Base-by-base conservation (phyloP, 2,329 filamentous ascomycete species). In the Remersonia thermophila region DNA sequence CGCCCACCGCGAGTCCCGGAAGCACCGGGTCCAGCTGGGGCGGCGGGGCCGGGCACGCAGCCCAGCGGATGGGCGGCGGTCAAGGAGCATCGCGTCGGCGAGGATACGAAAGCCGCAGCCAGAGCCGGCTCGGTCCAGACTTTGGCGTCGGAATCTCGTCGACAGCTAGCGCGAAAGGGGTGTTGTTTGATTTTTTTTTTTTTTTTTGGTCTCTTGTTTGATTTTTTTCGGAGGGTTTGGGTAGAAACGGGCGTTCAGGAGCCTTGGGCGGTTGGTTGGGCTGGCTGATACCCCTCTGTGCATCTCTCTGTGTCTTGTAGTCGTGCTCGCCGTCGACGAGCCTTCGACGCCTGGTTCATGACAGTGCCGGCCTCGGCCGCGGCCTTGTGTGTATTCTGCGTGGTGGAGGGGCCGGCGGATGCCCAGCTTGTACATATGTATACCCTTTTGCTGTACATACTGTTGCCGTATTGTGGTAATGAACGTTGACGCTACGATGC, bases 101-200 rank as follows among this genome's bases (percentile, higher is more conserved):
- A 65, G 63, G 43, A 60, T 72, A 45, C 65, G 65, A 42, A 72
- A 72, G 49, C 50, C 60, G 36, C 51, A 54, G 40, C 51, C 59
- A 38, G 65, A 68, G 42, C 44, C 54, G 17, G 44, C 49, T 35
- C 57, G 63, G 48, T 58, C 55, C 40, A 61, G 62, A 50, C 55
- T 57, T 1, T 62, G 55, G 44, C 54, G 55, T 41, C 59, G 59
- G 44, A 63, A 58, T 47, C 52, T 51, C 47, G 56, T 46, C 35
- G 58, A 49, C 36, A 55, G 50, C 50, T 64, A 63, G 57, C 51
- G 38, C 27, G 10, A 14, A 20, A 30, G 30, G 37, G n/a, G n/a
- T n/a, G n/a, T n/a, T n/a, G n/a, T n/a, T n/a, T n/a, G n/a, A n/a
- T n/a, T n/a, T n/a, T n/a, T n/a, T n/a, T n/a, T n/a, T n/a, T n/a